Evolutionary conservation across 1,139 yeast genomes (phyloP).

Genomic region (Arxiozyma heterogenica): DNA sequence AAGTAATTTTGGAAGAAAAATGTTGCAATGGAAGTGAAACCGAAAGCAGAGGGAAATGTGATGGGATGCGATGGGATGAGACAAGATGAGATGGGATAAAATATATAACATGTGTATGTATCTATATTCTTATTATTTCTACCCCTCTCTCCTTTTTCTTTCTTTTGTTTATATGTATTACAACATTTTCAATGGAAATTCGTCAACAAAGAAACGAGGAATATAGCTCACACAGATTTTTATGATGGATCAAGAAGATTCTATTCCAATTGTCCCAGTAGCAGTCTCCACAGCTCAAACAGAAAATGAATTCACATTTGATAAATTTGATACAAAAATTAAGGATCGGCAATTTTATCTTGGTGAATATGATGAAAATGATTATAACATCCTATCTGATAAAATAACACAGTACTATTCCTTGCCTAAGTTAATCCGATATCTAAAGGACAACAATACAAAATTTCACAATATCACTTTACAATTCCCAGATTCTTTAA

Average conservation of each 20-base stretch:
- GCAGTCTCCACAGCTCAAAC: conserved; percentile 54
- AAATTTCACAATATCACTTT: conserved; percentile 52
- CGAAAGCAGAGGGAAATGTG: not conserved
- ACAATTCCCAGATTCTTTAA: conserved; percentile 80
- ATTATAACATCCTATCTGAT: conserved; percentile 23
- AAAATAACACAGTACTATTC: conserved; percentile 44
- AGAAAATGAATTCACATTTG: conserved; percentile 41
- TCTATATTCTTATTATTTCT: no score
- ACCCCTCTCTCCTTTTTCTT: no score
- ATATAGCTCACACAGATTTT: no score
- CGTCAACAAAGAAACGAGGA: not conserved
- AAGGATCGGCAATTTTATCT: conserved; percentile 34
- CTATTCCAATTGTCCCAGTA: conserved; percentile 37
- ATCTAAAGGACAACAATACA: conserved; percentile 30
- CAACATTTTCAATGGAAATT: not conserved
- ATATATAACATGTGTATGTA: not conserved
- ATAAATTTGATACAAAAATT: conserved; percentile 30
- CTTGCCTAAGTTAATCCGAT: conserved; percentile 38
- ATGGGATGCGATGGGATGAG: no score
- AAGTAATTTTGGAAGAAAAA: not conserved
- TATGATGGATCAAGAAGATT: not conserved
- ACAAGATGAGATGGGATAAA: no score
- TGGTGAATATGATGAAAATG: conserved; percentile 21
- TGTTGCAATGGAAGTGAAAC: not conserved
- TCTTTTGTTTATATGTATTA: not conserved